phyloP scores from a whole-genome alignment of 169 alveolate species.

The Fabrea salina region DNA sequence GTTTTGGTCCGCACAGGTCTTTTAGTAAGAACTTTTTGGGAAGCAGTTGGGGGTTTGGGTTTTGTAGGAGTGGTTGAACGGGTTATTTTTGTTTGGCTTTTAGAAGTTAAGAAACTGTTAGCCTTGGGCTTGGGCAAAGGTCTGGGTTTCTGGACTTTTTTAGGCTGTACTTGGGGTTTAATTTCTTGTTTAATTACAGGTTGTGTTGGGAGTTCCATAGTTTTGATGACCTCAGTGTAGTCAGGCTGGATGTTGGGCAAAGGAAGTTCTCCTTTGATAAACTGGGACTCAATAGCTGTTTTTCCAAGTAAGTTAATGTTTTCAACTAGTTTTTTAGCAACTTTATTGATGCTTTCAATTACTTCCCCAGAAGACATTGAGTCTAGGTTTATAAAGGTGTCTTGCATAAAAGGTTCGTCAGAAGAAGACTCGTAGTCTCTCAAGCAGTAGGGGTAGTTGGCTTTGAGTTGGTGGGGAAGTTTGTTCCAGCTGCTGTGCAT shows the following conservation, averaged over 20 bases:
- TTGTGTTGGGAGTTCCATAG: background rate
- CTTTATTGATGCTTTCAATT: background rate
- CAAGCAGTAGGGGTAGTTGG: background rate
- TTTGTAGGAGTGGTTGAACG: no score
- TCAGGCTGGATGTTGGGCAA: background rate
- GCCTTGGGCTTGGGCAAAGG: background rate
- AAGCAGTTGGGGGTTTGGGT: no score
- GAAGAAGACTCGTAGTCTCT: background rate
- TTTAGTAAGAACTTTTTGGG: no score
- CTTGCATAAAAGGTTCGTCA: constrained; percentile 7
- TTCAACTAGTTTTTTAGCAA: constrained; percentile 9
- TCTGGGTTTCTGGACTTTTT: background rate
- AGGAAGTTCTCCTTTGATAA: background rate
- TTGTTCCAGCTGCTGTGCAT: background rate
- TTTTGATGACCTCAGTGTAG: background rate
- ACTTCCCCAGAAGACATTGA: background rate
- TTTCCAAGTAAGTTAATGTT: constrained; percentile 16
- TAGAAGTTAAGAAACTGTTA: background rate
- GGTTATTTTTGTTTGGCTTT: no score
- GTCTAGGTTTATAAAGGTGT: background rate
- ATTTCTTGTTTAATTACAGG: background rate
- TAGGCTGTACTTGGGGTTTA: background rate
- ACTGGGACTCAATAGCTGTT: constrained; percentile 3
- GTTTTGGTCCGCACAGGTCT: no score
- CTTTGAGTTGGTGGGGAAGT: background rate